Percentiles rank a stretch among this genome's conserved stretches.
These are phyloP conservation scores for Raphanus raphanistrum DNA, from an alignment of 345 rosid genomes.

Conservation along the genomic window DNA sequence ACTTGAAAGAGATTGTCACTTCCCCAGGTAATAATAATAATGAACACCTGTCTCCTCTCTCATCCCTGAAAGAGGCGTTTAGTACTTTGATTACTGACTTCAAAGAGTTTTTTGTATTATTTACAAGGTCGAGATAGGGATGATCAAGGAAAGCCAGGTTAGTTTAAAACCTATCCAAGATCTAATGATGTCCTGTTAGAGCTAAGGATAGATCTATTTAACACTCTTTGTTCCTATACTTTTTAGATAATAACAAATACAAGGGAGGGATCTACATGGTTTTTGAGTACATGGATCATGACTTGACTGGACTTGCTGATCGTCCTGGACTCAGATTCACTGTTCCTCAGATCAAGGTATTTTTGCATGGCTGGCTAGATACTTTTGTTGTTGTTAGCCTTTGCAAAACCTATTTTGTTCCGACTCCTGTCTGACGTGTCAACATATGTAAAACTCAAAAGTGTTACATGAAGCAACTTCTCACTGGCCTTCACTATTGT, in stretches of 20 bases:
- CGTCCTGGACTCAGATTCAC: background rate
- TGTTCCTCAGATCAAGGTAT: constrained; percentile 1
- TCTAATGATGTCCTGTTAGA: background rate
- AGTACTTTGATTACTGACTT: background rate
- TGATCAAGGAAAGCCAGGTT: constrained; percentile 51
- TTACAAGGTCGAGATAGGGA: constrained; percentile 59
- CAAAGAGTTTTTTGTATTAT: background rate
- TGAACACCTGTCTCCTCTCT: background rate
- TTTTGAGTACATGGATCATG: background rate
- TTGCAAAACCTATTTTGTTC: background rate
- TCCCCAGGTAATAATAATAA: constrained; percentile 43
- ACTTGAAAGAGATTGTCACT: constrained; percentile 73
- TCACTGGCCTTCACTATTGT: constrained; percentile 95
- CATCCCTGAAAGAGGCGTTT: background rate
- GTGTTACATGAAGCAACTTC: constrained; percentile 98
- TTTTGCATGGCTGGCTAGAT: background rate
- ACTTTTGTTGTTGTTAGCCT: background rate
- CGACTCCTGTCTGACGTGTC: background rate
- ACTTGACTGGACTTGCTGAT: background rate
- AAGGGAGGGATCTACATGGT: constrained; percentile 1
- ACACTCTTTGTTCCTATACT: background rate
- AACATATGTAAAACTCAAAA: constrained; percentile 8
- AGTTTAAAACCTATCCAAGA: background rate
- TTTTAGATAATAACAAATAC: background rate
- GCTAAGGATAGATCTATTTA: background rate